Evolutionary conservation across 768 basidiomycete species (phyloP), one percentile per base, ranked within the genome.

Genomic region (Russula lepida): DNA sequence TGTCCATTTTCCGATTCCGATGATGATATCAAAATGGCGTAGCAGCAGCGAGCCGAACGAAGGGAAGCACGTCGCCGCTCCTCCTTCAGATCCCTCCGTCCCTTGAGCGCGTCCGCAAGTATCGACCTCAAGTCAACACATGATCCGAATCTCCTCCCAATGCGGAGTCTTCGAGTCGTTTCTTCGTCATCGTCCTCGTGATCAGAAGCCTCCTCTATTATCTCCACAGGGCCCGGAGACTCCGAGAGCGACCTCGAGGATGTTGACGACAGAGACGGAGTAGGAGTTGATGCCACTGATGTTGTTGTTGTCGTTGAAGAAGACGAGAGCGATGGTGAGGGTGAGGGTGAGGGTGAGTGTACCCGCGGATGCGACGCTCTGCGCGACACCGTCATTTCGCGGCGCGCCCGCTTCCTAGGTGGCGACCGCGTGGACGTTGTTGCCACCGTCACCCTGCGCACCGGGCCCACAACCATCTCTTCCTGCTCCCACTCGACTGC

Each of bases 31-130:
- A 37, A 35, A 21, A 30, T 28, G 2, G n/a, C 37, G 2, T 11
- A 39, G 2, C 15, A 39, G 6, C 27, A 11, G 23, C 43, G 15
- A 11, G 13, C n/a, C 21, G 12, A 7, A 8, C 33, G 49, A 9
- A 55, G 28, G n/a, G 55, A 62, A 21, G 23, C 44, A 19, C 56
- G 55, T 6, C 50, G 44, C 30, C 62, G 56, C 32, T 63, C 57
- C 21, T n/a, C 50, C 37, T 48, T 63, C 17, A 63, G 52, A 19
- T 63, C 56, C 46, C 49, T 54, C 23, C 62, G 56, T 25, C 30
- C 58, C 39, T 7, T 63, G 15, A 63, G 62, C 5, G 62, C 62
- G 13, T 63, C 62, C 37, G 56, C 56, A 13, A 63, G 56, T 28
- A 58, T 56, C 17, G 56, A 63, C 37, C 15, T 58, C 8, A 63